These are phyloP conservation scores for Zangia roseola DNA, from an alignment of 768 basidiomycete genomes.

Conservation along the genomic window DNA sequence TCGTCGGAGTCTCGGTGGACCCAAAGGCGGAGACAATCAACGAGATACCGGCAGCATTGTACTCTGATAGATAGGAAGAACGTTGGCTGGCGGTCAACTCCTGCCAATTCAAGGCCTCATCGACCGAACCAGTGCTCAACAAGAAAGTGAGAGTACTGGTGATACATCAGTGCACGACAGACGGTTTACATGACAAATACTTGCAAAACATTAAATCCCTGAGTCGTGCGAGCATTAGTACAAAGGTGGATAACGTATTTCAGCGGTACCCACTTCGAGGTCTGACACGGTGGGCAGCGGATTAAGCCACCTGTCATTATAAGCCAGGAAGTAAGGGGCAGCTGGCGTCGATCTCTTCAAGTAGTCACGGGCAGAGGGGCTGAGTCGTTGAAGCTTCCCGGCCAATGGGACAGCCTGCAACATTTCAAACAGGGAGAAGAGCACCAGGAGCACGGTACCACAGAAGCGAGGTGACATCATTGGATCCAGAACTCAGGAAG, in stretches of 20 bases:
- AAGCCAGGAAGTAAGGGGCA: constrained; percentile 48
- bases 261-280: constrained; percentile 36
- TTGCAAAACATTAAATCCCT: constrained; percentile 37
- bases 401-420: constrained; percentile 17
- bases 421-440: constrained; percentile 9
- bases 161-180: neutral
- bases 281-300: constrained; percentile 44
- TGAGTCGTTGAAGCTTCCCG: constrained; percentile 24
- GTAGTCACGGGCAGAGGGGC: constrained; percentile 19
- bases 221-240: neutral
- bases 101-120: constrained; percentile 47
- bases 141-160: constrained; percentile 42
- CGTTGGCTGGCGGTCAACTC: constrained; percentile 37
- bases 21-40: constrained; percentile 58
- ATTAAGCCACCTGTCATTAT: constrained; percentile 41
- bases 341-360: constrained; percentile 31
- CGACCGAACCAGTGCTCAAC: constrained; percentile 38
- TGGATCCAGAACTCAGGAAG: too few species aligned
- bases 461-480: too few species aligned
- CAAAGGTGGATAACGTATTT: neutral
- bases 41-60: constrained; percentile 52
- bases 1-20: constrained; percentile 41
- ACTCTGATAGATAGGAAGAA: constrained; percentile 43
- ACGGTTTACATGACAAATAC: neutral
- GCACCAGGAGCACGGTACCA: too few species aligned